Base-by-base conservation (phyloP, 176 grass and related monocot species). In the Aegilops bicornis region DNA sequence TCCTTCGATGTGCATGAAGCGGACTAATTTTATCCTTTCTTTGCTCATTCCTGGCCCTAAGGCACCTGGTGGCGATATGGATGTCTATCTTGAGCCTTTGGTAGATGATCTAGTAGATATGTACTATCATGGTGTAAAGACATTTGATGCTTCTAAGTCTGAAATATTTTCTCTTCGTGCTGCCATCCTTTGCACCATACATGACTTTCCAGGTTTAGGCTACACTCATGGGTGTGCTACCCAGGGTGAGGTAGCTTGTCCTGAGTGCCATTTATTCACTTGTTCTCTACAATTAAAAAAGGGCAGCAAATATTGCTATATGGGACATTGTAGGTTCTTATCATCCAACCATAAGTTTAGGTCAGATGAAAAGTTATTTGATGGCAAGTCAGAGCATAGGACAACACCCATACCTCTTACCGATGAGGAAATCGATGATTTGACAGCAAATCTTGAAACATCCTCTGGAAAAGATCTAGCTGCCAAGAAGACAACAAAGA, bases 341-440 rank as follows among this genome's bases (percentile, higher is more conserved):
- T 16, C 59, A 74, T 54, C 67, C 4, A 1, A 72, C 0, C 81
- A 83, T 8, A 40, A 3, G 16, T 72, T 72, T 83, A 19, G 67
- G 15, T 72, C 6, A 59, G 15, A 59, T 72, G 30, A n/a, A 59
- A 24, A 83, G 24, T 60, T n/a, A 83, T 83, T 83, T 83, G 81
- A 83, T 47, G 72, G 72, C 27, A 29, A 13, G 7, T 29, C 10
- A 9, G 43, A 50, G 22, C n/a, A 5, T 76, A 50, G 72, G 72
- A 4, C 72, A 48, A 6, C 72, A 25, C 71, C 23, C 16, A 48
- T 3, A 74, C 2, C 40, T 0, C 71, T 74, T 47, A 74, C 11
- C 27, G 23, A 23, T 27, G 24, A 74, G 22, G 39, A 74, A 48
- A 74, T 74, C 2, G 24, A 48, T 6, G 40, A 48, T n/a, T 15